Conservation (phyloP, 2,329 filamentous ascomycete genomes). For the Aspergillus eucalypticola region DNA sequence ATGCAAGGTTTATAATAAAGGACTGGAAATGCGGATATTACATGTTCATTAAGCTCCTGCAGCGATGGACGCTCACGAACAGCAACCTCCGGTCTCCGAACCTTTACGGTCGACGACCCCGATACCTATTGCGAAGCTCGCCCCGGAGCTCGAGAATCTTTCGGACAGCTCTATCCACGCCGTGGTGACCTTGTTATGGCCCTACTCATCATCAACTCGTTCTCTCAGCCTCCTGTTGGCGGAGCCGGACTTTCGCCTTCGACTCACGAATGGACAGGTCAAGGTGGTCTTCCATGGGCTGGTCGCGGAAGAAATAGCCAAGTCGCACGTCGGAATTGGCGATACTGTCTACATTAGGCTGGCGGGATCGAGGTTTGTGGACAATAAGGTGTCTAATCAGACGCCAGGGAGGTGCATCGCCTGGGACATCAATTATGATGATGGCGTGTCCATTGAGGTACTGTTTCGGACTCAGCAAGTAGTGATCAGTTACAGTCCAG, state of each 20-base stretch:
- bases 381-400: conserved; percentile 52
- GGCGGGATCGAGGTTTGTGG: conserved; percentile 65
- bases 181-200: conserved; percentile 84
- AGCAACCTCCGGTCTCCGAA: conserved; percentile 24
- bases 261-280: conserved; percentile 75
- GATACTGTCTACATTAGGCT: conserved; percentile 72
- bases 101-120: conserved; percentile 26
- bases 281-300: conserved; percentile 72
- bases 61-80: conserved; percentile 32
- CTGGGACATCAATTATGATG: conserved; percentile 57
- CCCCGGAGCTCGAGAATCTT: conserved; percentile 34
- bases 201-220: conserved; percentile 75
- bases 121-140: conserved; percentile 45
- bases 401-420: conserved; percentile 60
- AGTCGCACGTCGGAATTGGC: conserved; percentile 71
- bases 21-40: conserved; percentile 12
- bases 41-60: conserved; percentile 17
- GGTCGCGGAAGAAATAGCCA: conserved; percentile 68
- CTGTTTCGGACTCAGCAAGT: background rate
- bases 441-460: conserved; percentile 39
- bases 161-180: conserved; percentile 57
- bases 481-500: background rate
- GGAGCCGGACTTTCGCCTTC: conserved; percentile 79
- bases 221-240: conserved; percentile 78
- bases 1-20: conserved; percentile 14